Conservation (phyloP, 2,329 filamentous ascomycete species). For the Macrophomina pseudophaseolina region DNA sequence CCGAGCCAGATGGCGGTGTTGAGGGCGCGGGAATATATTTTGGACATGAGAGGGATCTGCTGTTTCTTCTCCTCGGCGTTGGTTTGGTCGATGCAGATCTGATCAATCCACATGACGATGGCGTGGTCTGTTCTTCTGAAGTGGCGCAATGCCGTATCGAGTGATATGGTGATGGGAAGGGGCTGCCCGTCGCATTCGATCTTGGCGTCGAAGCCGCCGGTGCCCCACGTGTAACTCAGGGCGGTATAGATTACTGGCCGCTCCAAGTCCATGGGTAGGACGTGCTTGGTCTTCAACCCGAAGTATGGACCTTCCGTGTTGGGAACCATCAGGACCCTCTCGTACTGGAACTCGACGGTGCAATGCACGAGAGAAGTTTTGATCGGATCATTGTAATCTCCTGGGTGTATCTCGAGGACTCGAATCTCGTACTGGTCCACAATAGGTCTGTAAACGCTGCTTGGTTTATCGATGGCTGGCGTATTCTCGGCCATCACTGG, state of each 20-base stretch:
- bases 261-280: conserved; percentile 29
- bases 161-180: not conserved
- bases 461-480: too few species aligned
- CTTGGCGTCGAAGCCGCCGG: conserved; percentile 30
- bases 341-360: conserved; percentile 33
- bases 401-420: conserved; percentile 33
- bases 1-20: conserved; percentile 29
- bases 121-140: conserved; percentile 1
- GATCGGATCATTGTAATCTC: conserved; percentile 24
- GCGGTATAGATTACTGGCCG: conserved; percentile 34
- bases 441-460: not conserved
- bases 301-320: conserved; percentile 17
- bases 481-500: too few species aligned
- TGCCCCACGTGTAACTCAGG: conserved; percentile 35
- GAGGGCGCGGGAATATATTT: conserved; percentile 21
- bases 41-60: conserved; percentile 22
- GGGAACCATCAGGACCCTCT: not conserved
- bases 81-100: conserved; percentile 28
- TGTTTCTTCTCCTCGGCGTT: conserved; percentile 24
- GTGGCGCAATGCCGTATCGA: not conserved
- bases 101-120: conserved; percentile 27
- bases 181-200: conserved; percentile 27
- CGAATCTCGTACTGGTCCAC: conserved; percentile 30
- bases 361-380: conserved; percentile 31
- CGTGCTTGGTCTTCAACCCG: conserved; percentile 32